Percentiles rank a stretch among this genome's conserved stretches.
Evolutionary conservation across 2,329 filamentous ascomycete species (phyloP).

Genomic region (Colletotrichum camelliae): DNA sequence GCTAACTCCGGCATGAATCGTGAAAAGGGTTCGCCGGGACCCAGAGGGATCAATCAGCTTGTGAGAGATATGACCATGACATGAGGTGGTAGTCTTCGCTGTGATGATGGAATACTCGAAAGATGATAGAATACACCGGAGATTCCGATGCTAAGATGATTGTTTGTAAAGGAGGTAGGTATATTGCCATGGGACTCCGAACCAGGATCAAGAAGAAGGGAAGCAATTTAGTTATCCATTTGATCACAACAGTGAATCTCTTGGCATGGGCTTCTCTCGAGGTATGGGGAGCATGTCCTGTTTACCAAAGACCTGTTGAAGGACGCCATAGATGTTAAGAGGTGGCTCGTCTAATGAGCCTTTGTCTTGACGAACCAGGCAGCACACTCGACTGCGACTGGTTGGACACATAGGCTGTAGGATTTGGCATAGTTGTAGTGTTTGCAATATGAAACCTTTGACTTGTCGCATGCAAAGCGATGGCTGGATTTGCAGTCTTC

Average conservation of each 20-base stretch:
- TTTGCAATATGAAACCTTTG: neutral
- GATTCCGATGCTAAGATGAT: neutral
- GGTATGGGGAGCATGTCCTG: neutral
- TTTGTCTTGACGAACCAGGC: neutral
- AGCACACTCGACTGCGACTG: neutral
- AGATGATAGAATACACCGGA: neutral
- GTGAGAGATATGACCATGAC: neutral
- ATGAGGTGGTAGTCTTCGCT: neutral
- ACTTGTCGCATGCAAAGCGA: neutral
- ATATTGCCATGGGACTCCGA: neutral
- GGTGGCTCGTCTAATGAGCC: neutral
- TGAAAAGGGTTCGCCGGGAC: neutral
- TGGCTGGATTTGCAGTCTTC: neutral
- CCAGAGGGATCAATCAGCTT: neutral
- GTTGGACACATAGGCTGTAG: neutral
- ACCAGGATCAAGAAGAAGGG: neutral
- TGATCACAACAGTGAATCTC: neutral
- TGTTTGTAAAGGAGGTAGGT: neutral
- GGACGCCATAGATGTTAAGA: neutral
- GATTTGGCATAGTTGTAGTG: neutral
- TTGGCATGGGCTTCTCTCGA: neutral
- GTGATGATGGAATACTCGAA: neutral
- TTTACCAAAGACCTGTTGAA: neutral
- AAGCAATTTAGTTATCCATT: neutral
- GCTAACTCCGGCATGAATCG: conserved; percentile 16